Conservation (phyloP, 2,329 filamentous ascomycete species). For the Diaporthe citri region DNA sequence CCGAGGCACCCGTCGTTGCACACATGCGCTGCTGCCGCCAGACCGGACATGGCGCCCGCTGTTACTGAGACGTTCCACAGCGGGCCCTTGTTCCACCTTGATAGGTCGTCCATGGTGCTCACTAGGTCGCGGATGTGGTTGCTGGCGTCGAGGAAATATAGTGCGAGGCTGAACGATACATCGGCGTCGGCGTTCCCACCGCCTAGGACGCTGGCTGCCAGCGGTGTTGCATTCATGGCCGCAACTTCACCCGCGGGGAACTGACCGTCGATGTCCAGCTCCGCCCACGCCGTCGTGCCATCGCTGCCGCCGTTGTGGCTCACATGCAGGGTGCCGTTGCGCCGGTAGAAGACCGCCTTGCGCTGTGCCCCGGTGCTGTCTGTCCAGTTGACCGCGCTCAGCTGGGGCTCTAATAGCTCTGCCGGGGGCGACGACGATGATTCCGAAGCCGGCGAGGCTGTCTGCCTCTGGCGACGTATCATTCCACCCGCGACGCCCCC, state of each 20-base stretch:
- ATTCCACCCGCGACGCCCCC: neutral
- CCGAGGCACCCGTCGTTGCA: neutral
- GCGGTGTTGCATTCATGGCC: conserved; percentile 2
- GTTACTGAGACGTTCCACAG: neutral
- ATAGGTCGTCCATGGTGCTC: neutral
- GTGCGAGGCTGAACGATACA: neutral
- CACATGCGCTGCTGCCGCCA: neutral
- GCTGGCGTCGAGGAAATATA: neutral
- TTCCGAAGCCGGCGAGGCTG: neutral
- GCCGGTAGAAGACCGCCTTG: conserved; percentile 2
- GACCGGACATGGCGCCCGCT: neutral
- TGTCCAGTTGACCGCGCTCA: conserved; percentile 24
- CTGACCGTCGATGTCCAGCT: neutral
- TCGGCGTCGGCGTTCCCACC: neutral
- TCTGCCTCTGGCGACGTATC: neutral
- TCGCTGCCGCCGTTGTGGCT: neutral
- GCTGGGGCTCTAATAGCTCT: neutral
- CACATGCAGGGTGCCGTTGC: neutral
- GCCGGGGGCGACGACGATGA: neutral
- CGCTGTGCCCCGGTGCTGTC: neutral
- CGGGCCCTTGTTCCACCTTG: neutral
- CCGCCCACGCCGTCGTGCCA: neutral
- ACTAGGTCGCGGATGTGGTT: neutral
- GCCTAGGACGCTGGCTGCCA: neutral
- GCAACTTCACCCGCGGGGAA: neutral